Percentiles rank a stretch among this genome's conserved stretches.
Conservation (phyloP, 805 yeast genomes). For the Sugiyamaella qingdaonensis region DNA sequence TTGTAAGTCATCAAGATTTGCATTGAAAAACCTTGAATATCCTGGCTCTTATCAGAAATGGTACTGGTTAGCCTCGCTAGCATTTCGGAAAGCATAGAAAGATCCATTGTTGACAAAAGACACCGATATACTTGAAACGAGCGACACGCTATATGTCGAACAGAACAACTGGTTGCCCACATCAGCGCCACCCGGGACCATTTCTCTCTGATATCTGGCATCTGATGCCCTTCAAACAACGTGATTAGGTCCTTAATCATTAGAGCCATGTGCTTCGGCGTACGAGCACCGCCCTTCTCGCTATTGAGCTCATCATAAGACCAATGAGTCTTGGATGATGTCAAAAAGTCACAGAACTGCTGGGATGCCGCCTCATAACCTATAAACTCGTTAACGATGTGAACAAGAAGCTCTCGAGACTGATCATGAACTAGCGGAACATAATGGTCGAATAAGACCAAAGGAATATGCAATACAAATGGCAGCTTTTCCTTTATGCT, state of each 20-base stretch:
- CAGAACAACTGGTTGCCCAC: constrained; percentile 98
- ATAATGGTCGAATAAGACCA: constrained; percentile 85
- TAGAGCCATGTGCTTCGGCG: constrained; percentile 81
- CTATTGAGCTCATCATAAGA: constrained; percentile 77
- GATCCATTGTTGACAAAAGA: constrained; percentile 74
- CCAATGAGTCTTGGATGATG: constrained; percentile 51
- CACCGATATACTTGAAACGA: constrained; percentile 92
- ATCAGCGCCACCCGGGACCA: constrained; percentile 81
- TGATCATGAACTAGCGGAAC: constrained; percentile 77
- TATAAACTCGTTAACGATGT: constrained; percentile 62
- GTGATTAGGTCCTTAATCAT: constrained; percentile 40
- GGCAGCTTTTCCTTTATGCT: constrained; percentile 60
- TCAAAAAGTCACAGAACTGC: constrained; percentile 11
- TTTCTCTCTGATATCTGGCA: constrained; percentile 57
- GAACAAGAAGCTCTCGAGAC: constrained; percentile 70
- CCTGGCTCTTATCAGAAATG: constrained; percentile 79
- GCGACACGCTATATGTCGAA: constrained; percentile 92
- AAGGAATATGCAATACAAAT: constrained; percentile 68
- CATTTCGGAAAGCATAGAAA: constrained; percentile 88
- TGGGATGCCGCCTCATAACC: constrained; percentile 25
- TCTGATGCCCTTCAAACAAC: constrained; percentile 7
- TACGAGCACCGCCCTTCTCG: constrained; percentile 72
- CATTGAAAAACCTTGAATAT: constrained; percentile 95
- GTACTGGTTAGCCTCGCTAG: constrained; percentile 89
- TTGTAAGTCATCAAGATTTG: constrained; percentile 94